phyloP scores from a whole-genome alignment of 257 asterid genomes.

The Cordia subcordata region DNA sequence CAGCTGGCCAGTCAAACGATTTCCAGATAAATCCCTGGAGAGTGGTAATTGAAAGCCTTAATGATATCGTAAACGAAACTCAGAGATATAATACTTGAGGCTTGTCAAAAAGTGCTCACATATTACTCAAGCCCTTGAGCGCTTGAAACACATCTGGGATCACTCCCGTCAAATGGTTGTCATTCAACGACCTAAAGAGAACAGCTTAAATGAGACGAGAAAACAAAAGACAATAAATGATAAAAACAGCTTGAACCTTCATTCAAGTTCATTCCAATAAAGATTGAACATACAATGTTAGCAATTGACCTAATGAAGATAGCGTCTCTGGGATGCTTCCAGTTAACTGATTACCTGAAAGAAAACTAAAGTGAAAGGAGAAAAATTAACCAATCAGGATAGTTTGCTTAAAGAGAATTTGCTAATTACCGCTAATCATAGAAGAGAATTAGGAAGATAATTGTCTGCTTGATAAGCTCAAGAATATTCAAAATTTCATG shows the following conservation, averaged over 20 bases:
- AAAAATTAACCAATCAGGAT: background rate
- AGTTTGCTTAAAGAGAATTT: background rate
- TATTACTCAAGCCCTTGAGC: constrained; percentile 40
- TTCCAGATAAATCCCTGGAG: constrained; percentile 78
- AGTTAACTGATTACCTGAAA: constrained; percentile 63
- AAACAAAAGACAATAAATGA: background rate
- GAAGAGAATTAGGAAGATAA: background rate
- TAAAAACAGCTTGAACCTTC: background rate
- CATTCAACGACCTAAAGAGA: constrained; percentile 49
- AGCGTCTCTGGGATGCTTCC: constrained; percentile 58
- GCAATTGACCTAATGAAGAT: constrained; percentile 51
- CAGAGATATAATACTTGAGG: background rate
- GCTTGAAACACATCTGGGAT: constrained; percentile 75
- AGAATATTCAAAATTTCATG: background rate
- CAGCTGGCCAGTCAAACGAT: constrained; percentile 58
- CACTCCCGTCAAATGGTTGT: constrained; percentile 61
- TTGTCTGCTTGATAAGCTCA: background rate
- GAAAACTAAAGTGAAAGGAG: constrained; percentile 30
- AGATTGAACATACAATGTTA: constrained; percentile 53
- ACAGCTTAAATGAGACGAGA: constrained; percentile 5
- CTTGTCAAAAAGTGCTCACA: constrained; percentile 36
- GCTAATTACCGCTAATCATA: constrained; percentile 15
- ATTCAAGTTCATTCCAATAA: background rate
- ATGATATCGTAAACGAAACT: background rate
- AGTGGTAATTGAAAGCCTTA: background rate